A percentile compares a stretch with the other conserved stretches of the same genome.
Conservation (phyloP, 352 stramenopile species). For the Stramenopiles sp. region DNA sequence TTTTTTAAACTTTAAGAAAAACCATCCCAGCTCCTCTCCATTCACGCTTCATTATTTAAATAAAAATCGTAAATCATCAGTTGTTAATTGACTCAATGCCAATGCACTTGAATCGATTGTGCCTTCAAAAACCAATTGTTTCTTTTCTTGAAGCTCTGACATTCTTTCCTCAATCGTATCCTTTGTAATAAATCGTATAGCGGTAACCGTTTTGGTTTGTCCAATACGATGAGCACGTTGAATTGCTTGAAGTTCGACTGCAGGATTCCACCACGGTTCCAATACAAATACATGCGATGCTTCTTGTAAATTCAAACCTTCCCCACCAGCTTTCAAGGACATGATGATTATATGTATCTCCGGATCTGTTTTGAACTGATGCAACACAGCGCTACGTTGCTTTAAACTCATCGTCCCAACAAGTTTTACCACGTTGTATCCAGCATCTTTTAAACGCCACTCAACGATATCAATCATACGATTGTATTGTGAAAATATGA, state of each 20-base stretch:
- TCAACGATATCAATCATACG: constrained; percentile 97
- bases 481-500: constrained; percentile 89
- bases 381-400: constrained; percentile 43
- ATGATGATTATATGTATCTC: constrained; percentile 86
- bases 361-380: constrained; percentile 59
- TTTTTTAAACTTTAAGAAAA: too few species aligned
- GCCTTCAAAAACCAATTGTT: constrained; percentile 92
- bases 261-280: constrained; percentile 97
- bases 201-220: constrained; percentile 87
- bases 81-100: constrained; percentile 63
- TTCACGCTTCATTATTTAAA: constrained; percentile 34
- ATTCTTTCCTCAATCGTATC: constrained; percentile 95
- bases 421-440: constrained; percentile 65
- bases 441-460: constrained; percentile 63
- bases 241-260: constrained; percentile 81
- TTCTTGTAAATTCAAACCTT: constrained; percentile 92
- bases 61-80: constrained; percentile 76
- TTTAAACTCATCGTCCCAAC: constrained; percentile 67
- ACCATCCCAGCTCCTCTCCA: too few species aligned
- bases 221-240: constrained; percentile 91
- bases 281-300: constrained; percentile 89
- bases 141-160: constrained; percentile 79
- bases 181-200: constrained; percentile 88
- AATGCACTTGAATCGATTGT: constrained; percentile 78
- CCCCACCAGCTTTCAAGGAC: constrained; percentile 90